These are phyloP conservation scores for Knufia petricola DNA, from an alignment of 2,329 filamentous ascomycete species.

Conservation along the genomic window DNA sequence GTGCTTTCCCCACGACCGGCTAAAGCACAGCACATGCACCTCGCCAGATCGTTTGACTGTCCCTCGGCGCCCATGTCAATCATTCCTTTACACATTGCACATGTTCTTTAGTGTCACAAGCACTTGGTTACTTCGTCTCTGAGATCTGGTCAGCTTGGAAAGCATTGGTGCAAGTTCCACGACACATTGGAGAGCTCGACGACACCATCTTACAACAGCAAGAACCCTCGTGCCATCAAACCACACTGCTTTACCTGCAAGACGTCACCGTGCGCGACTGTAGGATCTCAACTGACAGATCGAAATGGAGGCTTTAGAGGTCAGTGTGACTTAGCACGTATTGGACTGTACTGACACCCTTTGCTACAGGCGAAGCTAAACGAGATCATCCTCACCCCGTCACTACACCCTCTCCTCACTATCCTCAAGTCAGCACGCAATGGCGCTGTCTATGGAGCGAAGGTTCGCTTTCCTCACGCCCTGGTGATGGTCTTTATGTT, in stretches of 20 bases:
- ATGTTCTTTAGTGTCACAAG: neutral
- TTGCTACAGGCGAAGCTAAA: constrained; percentile 55
- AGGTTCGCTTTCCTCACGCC: constrained; percentile 96
- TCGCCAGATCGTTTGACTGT: neutral
- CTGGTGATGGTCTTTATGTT: constrained; percentile 98
- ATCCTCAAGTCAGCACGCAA: constrained; percentile 91
- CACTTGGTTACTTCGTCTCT: neutral
- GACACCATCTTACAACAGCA: neutral
- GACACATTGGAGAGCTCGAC: neutral
- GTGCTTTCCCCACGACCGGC: neutral
- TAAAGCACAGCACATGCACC: constrained; percentile 1
- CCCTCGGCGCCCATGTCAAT: neutral
- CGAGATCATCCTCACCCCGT: constrained; percentile 68
- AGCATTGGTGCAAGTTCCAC: neutral
- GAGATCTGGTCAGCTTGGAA: neutral
- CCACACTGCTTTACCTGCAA: neutral
- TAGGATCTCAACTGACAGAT: neutral
- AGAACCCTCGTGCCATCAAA: too few species aligned
- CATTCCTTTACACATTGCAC: neutral
- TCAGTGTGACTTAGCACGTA: neutral
- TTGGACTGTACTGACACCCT: neutral
- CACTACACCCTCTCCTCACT: constrained; percentile 73
- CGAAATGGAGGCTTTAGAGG: constrained; percentile 10
- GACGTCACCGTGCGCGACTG: too few species aligned
- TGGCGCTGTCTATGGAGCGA: constrained; percentile 90